Percentiles rank a stretch among this genome's conserved stretches.
These are phyloP conservation scores for Colletotrichum tropicicola DNA, from an alignment of 2,329 filamentous ascomycete species.

Conservation along the genomic window DNA sequence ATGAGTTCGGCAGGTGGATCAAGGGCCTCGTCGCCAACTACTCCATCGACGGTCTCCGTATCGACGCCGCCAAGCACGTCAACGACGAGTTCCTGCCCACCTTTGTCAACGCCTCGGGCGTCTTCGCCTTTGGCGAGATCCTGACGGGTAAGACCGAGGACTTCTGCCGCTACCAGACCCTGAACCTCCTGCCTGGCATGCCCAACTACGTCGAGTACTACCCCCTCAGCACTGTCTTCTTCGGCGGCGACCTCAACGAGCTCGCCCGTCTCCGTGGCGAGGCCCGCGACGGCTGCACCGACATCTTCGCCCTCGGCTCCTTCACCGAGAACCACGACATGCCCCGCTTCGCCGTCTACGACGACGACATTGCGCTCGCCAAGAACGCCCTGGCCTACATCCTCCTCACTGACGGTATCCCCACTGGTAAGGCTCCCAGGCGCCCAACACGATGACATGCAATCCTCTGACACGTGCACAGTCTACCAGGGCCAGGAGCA, in stretches of 20 bases:
- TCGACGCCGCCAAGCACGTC: slow-evolving; percentile 72
- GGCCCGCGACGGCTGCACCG: slow-evolving; percentile 22
- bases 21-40: slow-evolving; percentile 66
- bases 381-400: slow-evolving; percentile 70
- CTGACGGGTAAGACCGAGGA: slow-evolving; percentile 61
- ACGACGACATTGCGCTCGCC: slow-evolving; percentile 61
- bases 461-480: not conserved
- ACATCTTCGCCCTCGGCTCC: slow-evolving; percentile 41
- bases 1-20: slow-evolving; percentile 67
- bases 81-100: slow-evolving; percentile 65
- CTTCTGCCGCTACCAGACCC: slow-evolving; percentile 63
- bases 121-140: slow-evolving; percentile 71
- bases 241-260: slow-evolving; percentile 36
- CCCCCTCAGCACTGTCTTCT: slow-evolving; percentile 31
- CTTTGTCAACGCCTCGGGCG: slow-evolving; percentile 62
- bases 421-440: slow-evolving; percentile 46
- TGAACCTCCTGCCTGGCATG: slow-evolving; percentile 63
- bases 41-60: slow-evolving; percentile 67
- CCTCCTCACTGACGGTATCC: slow-evolving; percentile 68
- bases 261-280: slow-evolving; percentile 36
- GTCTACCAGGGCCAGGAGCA: slow-evolving; percentile 75
- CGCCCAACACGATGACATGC: not conserved
- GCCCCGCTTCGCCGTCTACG: slow-evolving; percentile 57
- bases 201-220: slow-evolving; percentile 67
- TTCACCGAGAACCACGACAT: slow-evolving; percentile 70